These are phyloP conservation scores for Scalesia atractyloides DNA, from an alignment of 129 eudicot species.

Conservation along the genomic window DNA sequence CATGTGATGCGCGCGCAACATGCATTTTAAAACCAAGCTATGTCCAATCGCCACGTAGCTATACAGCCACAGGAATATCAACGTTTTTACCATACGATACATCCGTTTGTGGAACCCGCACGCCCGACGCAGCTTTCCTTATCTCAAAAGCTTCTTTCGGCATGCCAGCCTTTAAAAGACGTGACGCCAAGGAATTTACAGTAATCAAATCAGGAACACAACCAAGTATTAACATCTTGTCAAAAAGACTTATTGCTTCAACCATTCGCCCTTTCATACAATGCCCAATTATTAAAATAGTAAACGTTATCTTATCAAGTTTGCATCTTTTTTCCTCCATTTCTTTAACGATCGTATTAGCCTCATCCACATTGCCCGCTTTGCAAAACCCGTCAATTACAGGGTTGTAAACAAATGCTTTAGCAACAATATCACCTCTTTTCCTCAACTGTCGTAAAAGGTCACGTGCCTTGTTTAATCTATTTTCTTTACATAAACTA, in stretches of 20 bases:
- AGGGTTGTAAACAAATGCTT: conserved; percentile 81
- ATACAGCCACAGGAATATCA: conserved; percentile 64
- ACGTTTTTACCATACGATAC: conserved; percentile 18
- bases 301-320: conserved; percentile 79
- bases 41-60: conserved; percentile 29
- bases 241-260: conserved; percentile 71
- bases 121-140: conserved; percentile 46
- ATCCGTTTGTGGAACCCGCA: conserved; percentile 39
- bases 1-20: too few species aligned
- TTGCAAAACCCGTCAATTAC: conserved; percentile 92
- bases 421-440: conserved; percentile 60
- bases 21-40: background rate
- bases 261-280: conserved; percentile 93
- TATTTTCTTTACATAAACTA: conserved; percentile 67
- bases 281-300: conserved; percentile 92
- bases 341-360: conserved; percentile 65
- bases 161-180: conserved; percentile 93
- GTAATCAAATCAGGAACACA: conserved; percentile 83
- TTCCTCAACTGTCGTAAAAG: conserved; percentile 54
- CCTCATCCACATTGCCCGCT: conserved; percentile 83
- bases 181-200: conserved; percentile 53
- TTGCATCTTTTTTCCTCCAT: conserved; percentile 77
- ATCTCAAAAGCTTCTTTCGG: conserved; percentile 67
- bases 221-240: conserved; percentile 60
- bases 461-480: conserved; percentile 69